Evolutionary conservation across 305 asterid species (phyloP).

Genomic region (Rubia peregrina): DNA sequence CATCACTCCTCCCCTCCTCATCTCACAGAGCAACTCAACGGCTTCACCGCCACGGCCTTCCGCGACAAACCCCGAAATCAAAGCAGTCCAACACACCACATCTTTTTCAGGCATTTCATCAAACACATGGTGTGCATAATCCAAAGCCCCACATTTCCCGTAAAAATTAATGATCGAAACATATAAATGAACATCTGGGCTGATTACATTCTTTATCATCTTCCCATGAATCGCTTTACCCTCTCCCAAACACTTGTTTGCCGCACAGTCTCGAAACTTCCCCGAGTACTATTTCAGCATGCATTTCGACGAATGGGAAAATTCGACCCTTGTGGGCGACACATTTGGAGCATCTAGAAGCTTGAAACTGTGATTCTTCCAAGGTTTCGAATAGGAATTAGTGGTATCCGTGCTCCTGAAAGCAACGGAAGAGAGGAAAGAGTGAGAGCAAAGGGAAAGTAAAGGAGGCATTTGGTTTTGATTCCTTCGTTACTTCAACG

Average conservation of each 20-base stretch:
- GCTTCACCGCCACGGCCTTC: conserved; percentile 50
- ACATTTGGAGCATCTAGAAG: conserved; percentile 7
- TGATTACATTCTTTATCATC: conserved; percentile 40
- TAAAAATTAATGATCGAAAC: conserved; percentile 73
- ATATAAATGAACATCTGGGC: conserved; percentile 61
- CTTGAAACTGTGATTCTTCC: conserved; percentile 17
- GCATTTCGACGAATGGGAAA: conserved; percentile 6
- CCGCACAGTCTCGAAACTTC: conserved; percentile 46
- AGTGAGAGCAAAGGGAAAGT: conserved; percentile 17
- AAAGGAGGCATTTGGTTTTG: conserved; percentile 8
- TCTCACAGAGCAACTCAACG: conserved; percentile 48
- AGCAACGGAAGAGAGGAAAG: conserved; percentile 29
- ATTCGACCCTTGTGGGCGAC: conserved; percentile 7
- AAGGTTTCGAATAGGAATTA: conserved; percentile 6
- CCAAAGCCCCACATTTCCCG: conserved; percentile 57
- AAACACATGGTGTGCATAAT: conserved; percentile 32
- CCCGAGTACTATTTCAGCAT: conserved; percentile 51
- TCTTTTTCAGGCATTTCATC: conserved; percentile 54
- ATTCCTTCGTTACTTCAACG: no score
- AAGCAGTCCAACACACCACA: conserved; percentile 74
- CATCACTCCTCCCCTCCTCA: conserved; percentile 55
- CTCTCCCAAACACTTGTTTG: conserved; percentile 32
- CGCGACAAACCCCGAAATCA: conserved; percentile 78
- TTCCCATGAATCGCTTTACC: conserved; percentile 68
- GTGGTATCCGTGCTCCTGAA: conserved; percentile 17